A percentile compares a stretch with the other conserved stretches of the same genome.
phyloP scores from a whole-genome alignment of 257 asterid genomes.

The Penstemon eatonii region DNA sequence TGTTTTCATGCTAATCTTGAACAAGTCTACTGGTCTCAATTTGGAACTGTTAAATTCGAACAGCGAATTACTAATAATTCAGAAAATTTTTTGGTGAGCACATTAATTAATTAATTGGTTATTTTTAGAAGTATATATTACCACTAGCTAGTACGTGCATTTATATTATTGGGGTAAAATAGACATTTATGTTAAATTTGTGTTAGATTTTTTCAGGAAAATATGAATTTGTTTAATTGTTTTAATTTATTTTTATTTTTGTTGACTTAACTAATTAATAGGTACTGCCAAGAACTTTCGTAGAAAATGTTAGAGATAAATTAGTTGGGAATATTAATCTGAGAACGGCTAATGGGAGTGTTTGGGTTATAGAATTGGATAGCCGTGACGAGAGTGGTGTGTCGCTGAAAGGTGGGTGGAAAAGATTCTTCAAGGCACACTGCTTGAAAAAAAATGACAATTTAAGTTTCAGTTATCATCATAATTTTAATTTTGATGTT shows the following conservation, averaged over 20 bases:
- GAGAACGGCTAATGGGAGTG: constrained; percentile 1
- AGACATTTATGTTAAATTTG: no score
- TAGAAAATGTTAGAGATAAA: background rate
- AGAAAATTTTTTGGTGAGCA: background rate
- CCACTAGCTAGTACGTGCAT: no score
- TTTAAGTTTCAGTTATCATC: background rate
- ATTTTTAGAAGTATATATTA: no score
- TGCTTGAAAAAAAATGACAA: background rate
- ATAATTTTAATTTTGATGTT: background rate
- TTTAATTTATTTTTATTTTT: background rate
- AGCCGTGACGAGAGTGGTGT: background rate
- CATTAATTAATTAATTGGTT: no score
- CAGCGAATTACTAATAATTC: constrained; percentile 4
- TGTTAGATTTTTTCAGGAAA: no score
- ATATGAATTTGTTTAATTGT: background rate
- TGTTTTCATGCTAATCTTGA: background rate
- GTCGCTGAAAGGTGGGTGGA: background rate
- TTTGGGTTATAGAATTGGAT: background rate
- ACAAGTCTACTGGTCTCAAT: constrained; percentile 9
- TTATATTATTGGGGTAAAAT: no score
- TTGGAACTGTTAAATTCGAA: constrained; percentile 3
- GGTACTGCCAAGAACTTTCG: constrained; percentile 5
- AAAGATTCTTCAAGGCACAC: background rate
- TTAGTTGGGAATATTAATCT: background rate
- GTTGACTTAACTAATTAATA: background rate